These are phyloP conservation scores for Xeromyces bisporus DNA, from an alignment of 495 filamentous ascomycete genomes.

Conservation along the genomic window DNA sequence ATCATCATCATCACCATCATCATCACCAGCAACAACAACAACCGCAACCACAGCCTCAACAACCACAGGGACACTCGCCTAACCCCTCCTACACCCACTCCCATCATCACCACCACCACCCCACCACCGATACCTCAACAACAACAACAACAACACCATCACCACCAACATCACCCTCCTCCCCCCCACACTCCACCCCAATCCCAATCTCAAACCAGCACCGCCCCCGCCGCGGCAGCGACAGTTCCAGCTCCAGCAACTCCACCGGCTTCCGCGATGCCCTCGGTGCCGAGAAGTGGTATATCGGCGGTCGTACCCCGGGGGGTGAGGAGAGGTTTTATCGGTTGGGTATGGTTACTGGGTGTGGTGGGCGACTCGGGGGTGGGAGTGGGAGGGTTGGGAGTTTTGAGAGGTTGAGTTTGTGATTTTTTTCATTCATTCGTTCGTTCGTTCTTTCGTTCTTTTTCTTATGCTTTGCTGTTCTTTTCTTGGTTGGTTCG, in stretches of 20 bases:
- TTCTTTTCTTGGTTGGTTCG: no score
- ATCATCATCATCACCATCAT: no score
- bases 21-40: slow-evolving; percentile 3
- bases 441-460: no score
- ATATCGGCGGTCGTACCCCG: slow-evolving; percentile 76
- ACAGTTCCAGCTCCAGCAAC: slow-evolving; percentile 64
- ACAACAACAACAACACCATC: slow-evolving; percentile 4
- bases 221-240: slow-evolving; percentile 26
- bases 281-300: slow-evolving; percentile 65
- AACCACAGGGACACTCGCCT: slow-evolving; percentile 1
- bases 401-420: slow-evolving; percentile 46
- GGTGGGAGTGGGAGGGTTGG: slow-evolving; percentile 39
- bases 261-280: slow-evolving; percentile 64
- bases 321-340: slow-evolving; percentile 78
- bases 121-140: slow-evolving; percentile 3
- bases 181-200: slow-evolving; percentile 8
- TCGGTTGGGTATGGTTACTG: slow-evolving; percentile 45
- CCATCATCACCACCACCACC: slow-evolving; percentile 2
- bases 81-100: neutral
- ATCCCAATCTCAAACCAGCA: slow-evolving; percentile 24
- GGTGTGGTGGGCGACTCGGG: slow-evolving; percentile 31
- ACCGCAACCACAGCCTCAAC: slow-evolving; percentile 4
- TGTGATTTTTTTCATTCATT: slow-evolving; percentile 31
- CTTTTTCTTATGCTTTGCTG: no score
- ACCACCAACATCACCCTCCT: slow-evolving; percentile 6